Percentiles rank a stretch among this genome's conserved stretches.
These are phyloP conservation scores for Triticum turgidum DNA, from an alignment of 176 grass and related monocot species.

Conservation along the genomic window DNA sequence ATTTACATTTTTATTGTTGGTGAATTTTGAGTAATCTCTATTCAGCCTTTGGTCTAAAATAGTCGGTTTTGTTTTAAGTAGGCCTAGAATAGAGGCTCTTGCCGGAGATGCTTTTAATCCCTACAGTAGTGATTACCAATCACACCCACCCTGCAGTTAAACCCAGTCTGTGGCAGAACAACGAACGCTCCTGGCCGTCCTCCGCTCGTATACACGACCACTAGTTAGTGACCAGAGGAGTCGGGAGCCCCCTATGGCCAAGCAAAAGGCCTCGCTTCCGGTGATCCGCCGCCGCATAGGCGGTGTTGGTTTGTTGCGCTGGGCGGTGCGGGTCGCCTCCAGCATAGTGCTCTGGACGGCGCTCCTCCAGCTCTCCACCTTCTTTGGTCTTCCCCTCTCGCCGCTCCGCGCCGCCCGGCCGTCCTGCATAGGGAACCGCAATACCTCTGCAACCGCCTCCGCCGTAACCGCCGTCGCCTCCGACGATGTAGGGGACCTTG, in stretches of 20 bases:
- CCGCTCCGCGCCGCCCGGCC: constrained; percentile 48
- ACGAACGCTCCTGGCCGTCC: no score
- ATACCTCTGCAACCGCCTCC: constrained; percentile 27
- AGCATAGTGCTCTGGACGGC: constrained; percentile 77
- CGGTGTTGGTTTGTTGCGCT: constrained; percentile 33
- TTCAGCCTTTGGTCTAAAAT: no score
- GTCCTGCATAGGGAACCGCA: constrained; percentile 41
- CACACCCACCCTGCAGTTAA: no score
- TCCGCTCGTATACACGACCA: background rate
- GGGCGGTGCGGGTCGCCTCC: constrained; percentile 61
- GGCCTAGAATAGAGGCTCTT: no score
- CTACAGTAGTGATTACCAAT: no score
- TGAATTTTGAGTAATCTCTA: no score
- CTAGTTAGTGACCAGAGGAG: constrained; percentile 14
- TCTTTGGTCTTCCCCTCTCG: constrained; percentile 55
- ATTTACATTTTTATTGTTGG: no score
- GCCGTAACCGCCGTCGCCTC: constrained; percentile 15
- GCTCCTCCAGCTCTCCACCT: constrained; percentile 62
- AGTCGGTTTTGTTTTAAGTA: no score
- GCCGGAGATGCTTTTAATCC: no score
- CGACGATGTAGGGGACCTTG: constrained; percentile 20
- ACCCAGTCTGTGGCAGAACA: no score
- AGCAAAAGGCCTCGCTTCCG: constrained; percentile 31
- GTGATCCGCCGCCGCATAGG: constrained; percentile 35
- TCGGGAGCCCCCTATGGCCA: constrained; percentile 30